Base-by-base conservation (phyloP, 2,329 filamentous ascomycete species). In the Metarhizium humberi region DNA sequence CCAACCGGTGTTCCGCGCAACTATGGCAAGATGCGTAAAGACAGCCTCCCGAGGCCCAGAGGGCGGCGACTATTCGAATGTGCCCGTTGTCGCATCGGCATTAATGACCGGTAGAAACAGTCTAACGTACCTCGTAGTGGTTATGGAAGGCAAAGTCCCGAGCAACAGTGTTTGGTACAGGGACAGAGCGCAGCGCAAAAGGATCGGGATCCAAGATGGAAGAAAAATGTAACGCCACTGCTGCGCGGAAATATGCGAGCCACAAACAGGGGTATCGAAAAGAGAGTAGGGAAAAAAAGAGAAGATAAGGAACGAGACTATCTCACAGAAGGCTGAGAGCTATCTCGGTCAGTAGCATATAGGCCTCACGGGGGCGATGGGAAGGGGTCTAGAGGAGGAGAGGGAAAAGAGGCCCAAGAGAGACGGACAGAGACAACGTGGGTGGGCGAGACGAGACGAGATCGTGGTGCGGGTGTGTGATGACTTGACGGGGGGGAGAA, bases 201-300 rank as follows among this genome's bases (percentile, higher is more conserved):
- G 7, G 51, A 46, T 36, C 34, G 54, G 55, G 55, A 29, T 52
- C 36, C 49, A 43, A 52, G 20, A 36, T 47, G 34, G n/a, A 54
- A 18, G 48, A 52, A 55, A 57, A 53, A 57, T 48, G 20, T 4
- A 61, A 56, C 55, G 55, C 58, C 59, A 56, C 51, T 50, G 46
- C 54, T 54, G 52, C 57, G 56, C 57, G 30, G 46, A 55, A 57
- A 52, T 34, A 52, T 53, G 53, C 57, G 54, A 53, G 57, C 53
- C 56, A 58, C 40, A 57, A 52, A 52, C 45, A 52, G 47, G 59
- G 55, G 54, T 60, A 60, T 60, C 56, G 57, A 56, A 52, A 56
- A 20, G 42, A 45, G 54, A 50, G 51, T 32, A 25, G 25, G 25
- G 32, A 34, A 11, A 16, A 18, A 30, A 45, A 13, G 25, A 36